Evolutionary conservation across 345 rosid species (phyloP), one percentile per base, ranked within the genome.

Genomic region (Lenwebbia sp.): DNA sequence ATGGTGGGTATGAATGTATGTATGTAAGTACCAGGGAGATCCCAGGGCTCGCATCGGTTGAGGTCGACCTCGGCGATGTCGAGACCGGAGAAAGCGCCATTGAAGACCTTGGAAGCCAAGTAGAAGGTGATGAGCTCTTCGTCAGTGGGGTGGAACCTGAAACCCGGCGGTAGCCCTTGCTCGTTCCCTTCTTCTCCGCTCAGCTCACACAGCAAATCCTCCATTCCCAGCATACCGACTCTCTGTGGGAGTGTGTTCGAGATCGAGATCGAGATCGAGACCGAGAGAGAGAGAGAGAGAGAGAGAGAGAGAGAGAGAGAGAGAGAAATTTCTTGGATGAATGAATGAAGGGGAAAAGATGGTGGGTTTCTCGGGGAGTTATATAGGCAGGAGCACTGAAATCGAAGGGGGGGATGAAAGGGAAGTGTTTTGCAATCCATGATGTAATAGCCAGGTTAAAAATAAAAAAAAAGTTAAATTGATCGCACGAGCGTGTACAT

Each of bases 41-140:
- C 99, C 99, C 99, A 97, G 21, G 99, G 99, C 75, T 97, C 99
- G 54, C 98, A 97, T 51, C 96, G 90, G 85, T 97, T 96, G 60
- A 97, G 98, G 87, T 97, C 99, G 89, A 97, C 92, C 89, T 97
- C 99, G 23, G 95, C 92, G 10, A 97, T 94, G 65, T 94, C 91
- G 8, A 97, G 87, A 23, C 97, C 99, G 54, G 91, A 92, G 56
- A 96, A 93, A 88, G 87, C 87, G 49, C 98, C 98, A 85, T 92
- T 89, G 81, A 96, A 94, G 84, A 97, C 94, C 90, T 97, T 97
- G 0, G 99, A 94, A 85, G 97, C 98, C 40, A 97, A 88, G 88
- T 97, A 97, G 87, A 95, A 97, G 22, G 96, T 94, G 37, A 97
- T 88, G 81, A 97, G 99, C 87, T 97, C 99, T 88, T 97, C 99